phyloP scores from a whole-genome alignment of 495 filamentous ascomycete genomes.

The Glarea lozoyensis region DNA sequence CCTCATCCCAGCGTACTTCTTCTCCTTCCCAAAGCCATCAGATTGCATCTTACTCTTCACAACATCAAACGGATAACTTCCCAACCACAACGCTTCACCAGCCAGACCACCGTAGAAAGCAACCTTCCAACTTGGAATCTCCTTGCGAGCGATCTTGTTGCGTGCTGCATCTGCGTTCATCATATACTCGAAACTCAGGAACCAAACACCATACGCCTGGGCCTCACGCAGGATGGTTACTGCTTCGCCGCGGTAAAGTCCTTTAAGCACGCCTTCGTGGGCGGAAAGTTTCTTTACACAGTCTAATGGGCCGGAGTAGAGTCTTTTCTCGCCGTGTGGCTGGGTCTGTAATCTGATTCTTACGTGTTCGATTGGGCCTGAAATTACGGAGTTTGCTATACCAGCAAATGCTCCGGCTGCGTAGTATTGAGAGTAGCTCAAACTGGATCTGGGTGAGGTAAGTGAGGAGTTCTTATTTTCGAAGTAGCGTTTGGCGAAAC shows the following conservation, averaged over 20 bases:
- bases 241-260: slow-evolving; percentile 76
- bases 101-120: slow-evolving; percentile 89
- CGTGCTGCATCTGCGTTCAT: slow-evolving; percentile 83
- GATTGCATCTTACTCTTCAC: slow-evolving; percentile 99
- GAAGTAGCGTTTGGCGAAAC: slow-evolving; percentile 78
- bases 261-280: slow-evolving; percentile 54
- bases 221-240: slow-evolving; percentile 86
- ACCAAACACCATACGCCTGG: slow-evolving; percentile 94
- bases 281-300: slow-evolving; percentile 76
- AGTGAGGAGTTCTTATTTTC: slow-evolving; percentile 59
- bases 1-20: slow-evolving; percentile 70
- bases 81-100: slow-evolving; percentile 87
- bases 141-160: slow-evolving; percentile 61
- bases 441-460: slow-evolving; percentile 30
- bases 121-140: slow-evolving; percentile 75
- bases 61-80: slow-evolving; percentile 91
- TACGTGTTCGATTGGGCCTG: slow-evolving; percentile 91
- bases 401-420: slow-evolving; percentile 86
- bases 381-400: slow-evolving; percentile 80
- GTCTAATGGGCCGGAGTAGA: slow-evolving; percentile 82
- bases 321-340: slow-evolving; percentile 67
- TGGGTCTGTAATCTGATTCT: slow-evolving; percentile 97
- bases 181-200: slow-evolving; percentile 86
- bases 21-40: slow-evolving; percentile 64
- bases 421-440: slow-evolving; percentile 82